phyloP scores from a whole-genome alignment of 202 grass and related monocot genomes.

The Panicum virgatum region DNA sequence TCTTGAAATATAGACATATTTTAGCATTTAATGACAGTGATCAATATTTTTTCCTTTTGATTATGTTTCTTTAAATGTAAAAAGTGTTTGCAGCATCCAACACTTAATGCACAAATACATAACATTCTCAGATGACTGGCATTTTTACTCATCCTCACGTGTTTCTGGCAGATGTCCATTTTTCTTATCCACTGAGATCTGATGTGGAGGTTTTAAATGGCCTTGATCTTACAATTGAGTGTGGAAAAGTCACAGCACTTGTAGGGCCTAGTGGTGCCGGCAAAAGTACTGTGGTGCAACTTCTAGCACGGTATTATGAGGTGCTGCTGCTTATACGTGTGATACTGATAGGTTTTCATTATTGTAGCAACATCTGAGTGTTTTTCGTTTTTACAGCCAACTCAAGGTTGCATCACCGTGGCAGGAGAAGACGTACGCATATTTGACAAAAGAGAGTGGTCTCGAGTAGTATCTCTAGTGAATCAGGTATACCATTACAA shows the following conservation, averaged over 20 bases:
- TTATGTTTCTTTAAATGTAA: conserved; percentile 20
- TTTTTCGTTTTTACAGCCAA: conserved; percentile 68
- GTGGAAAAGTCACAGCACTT: conserved; percentile 95
- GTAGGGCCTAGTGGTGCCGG: conserved; percentile 93
- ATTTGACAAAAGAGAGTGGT: conserved; percentile 98
- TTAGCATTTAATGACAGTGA: background rate
- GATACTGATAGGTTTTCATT: conserved; percentile 21
- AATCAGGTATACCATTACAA: conserved; percentile 67
- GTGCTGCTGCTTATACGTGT: conserved; percentile 38
- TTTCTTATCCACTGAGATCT: conserved; percentile 90
- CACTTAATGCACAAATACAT: background rate
- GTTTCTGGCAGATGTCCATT: conserved; percentile 75
- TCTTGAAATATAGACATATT: background rate
- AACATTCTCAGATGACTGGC: background rate
- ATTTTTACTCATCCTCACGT: conserved; percentile 16
- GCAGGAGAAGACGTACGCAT: conserved; percentile 88
- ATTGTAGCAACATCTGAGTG: conserved; percentile 34
- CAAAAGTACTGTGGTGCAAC: conserved; percentile 96
- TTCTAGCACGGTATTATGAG: conserved; percentile 96
- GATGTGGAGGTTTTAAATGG: conserved; percentile 88
- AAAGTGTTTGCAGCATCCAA: background rate
- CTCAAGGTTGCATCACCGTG: conserved; percentile 76
- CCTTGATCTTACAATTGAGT: conserved; percentile 75
- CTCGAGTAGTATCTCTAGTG: conserved; percentile 79
- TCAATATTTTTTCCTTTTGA: background rate